Evolutionary conservation across 805 yeast genomes (phyloP).

Genomic region (Saccharomyces kudriavzevii): DNA sequence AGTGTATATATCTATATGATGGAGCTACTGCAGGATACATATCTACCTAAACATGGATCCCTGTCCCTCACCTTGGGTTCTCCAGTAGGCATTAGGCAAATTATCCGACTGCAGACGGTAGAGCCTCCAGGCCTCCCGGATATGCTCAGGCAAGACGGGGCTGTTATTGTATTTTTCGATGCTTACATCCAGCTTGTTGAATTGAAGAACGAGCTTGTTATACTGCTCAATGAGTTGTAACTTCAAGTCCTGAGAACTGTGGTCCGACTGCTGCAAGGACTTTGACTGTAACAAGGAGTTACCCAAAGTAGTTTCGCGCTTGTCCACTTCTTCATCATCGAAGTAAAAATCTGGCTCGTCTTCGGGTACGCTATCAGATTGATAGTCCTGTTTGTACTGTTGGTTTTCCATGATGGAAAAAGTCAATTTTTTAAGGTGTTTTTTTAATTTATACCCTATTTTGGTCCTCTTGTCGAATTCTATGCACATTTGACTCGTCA

Average conservation of each 20-base stretch:
- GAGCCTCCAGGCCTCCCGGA: constrained; percentile 82
- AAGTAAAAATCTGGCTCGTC: constrained; percentile 22
- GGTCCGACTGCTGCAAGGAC: constrained; percentile 6
- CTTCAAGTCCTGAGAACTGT: constrained; percentile 21
- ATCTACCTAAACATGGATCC: constrained; percentile 31
- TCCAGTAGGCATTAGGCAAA: constrained; percentile 57
- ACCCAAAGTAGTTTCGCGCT: constrained; percentile 13
- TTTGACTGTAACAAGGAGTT: constrained; percentile 17
- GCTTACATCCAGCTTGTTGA: constrained; percentile 26
- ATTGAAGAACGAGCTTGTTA: constrained; percentile 24
- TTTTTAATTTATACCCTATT: constrained; percentile 27
- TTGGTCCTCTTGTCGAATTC: constrained; percentile 38
- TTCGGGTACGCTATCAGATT: constrained; percentile 24
- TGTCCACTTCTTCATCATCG: constrained; percentile 27
- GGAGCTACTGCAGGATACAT: neutral
- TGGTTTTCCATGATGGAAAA: constrained; percentile 5
- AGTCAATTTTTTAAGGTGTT: constrained; percentile 32
- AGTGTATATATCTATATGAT: neutral
- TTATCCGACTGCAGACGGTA: constrained; percentile 60
- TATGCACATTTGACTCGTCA: constrained; percentile 34
- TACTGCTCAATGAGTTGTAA: constrained; percentile 26
- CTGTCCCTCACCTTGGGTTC: constrained; percentile 62
- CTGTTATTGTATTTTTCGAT: constrained; percentile 34
- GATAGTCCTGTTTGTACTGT: constrained; percentile 4
- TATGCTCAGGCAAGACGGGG: constrained; percentile 76